phyloP scores from a whole-genome alignment of 805 yeast species.

The Naumovozyma dairenensis region DNA sequence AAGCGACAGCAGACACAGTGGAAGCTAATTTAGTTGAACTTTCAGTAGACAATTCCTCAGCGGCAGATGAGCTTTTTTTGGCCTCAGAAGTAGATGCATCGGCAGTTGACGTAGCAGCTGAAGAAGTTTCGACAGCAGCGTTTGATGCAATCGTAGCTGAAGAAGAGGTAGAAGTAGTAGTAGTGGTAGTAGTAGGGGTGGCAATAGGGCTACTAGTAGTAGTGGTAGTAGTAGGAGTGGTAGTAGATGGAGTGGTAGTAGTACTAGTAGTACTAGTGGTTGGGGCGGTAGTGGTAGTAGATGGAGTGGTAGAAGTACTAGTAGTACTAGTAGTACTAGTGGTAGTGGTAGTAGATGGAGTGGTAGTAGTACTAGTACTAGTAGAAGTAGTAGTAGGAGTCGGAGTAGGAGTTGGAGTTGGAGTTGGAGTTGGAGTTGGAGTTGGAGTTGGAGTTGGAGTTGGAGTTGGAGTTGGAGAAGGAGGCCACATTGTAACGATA shows the following conservation, averaged over 20 bases:
- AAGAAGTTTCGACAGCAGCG: neutral
- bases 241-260: neutral
- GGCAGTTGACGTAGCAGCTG: neutral
- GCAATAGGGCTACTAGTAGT: neutral
- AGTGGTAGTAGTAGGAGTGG: neutral
- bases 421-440: neutral
- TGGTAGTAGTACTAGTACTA: neutral
- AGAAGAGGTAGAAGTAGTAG: neutral
- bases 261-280: neutral
- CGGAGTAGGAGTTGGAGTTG: conserved; percentile 1
- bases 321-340: neutral
- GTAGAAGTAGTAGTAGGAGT: neutral
- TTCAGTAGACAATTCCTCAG: too few relatives aligned
- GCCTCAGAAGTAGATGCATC: neutral
- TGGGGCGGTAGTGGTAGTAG: neutral
- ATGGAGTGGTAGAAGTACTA: neutral
- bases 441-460: neutral
- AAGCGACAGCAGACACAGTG: neutral
- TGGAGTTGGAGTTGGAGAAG: neutral
- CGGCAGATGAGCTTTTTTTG: neutral
- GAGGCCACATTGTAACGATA: neutral
- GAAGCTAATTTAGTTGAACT: too few relatives aligned
- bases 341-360: neutral
- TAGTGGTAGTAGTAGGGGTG: neutral
- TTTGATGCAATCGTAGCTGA: neutral